Base-by-base conservation (phyloP, 106 monocot genomes). In the Triglochin maritima region DNA sequence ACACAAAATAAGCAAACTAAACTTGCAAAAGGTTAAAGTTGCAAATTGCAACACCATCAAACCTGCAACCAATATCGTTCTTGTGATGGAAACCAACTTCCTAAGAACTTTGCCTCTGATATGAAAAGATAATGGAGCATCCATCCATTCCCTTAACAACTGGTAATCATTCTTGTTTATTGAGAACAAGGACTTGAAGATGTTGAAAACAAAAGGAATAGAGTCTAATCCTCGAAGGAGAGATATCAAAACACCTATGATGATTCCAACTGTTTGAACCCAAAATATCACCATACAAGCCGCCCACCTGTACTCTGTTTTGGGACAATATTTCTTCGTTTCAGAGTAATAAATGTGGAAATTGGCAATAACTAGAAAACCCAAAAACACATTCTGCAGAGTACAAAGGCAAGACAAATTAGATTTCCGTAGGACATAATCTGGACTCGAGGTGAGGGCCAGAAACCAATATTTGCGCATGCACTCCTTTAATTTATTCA, bases 151-250 rank as follows among this genome's bases (percentile, higher is more conserved):
- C 9, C 12, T 12, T 56, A 56, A 56, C 56, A 56, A 15, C 56
- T 56, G 56, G 56, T 56, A 56, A 56, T 56, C 14, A 6, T 56
- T n/a, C 56, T 56, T 56, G 14, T 56, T 56, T n/a, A 56, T 15
- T 15, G 12, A 4, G 56, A 56, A 56, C 56, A 56, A n/a, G 56
- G 56, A 56, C 10, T 15, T n/a, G 12, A 56, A 10, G 14, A 56
- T 56, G 13, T 12, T n/a, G 7, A 56, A n/a, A 15, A n/a, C 15
- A 15, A 15, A 15, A 56, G 12, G 12, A 56, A 56, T 56, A 15
- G 56, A 56, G 56, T 56, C 15, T 1, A 15, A 15, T 56, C 56
- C 56, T 56, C 56, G 56, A 15, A 56, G 56, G 15, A 56, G 15
- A 15, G 15, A 15, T 12, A 15, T 56, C 12, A 56, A 12, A 56